phyloP scores from a whole-genome alignment of 2,329 filamentous ascomycete genomes.

The Cryoendolithus antarcticus region DNA sequence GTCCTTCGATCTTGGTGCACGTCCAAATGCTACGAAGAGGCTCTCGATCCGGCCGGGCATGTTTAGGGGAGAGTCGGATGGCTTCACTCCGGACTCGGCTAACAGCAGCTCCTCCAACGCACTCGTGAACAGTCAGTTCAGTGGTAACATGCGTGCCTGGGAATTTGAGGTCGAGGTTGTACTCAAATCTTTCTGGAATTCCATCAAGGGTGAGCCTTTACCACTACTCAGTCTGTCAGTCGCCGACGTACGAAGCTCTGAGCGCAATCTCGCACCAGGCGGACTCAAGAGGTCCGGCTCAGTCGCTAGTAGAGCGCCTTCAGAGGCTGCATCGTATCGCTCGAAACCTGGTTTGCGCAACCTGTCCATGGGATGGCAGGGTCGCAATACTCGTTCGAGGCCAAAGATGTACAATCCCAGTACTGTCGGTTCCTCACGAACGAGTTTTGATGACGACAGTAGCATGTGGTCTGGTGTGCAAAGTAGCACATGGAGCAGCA shows the following conservation, averaged over 20 bases:
- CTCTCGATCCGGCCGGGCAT: slow-evolving; percentile 31
- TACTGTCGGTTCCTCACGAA: slow-evolving; percentile 79
- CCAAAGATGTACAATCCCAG: slow-evolving; percentile 63
- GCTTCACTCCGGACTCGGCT: slow-evolving; percentile 23
- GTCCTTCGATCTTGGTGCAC: slow-evolving; percentile 19
- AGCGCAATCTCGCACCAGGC: slow-evolving; percentile 40
- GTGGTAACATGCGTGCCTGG: slow-evolving; percentile 67
- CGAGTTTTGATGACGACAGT: slow-evolving; percentile 81
- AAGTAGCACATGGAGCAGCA: slow-evolving; percentile 83
- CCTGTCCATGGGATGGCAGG: slow-evolving; percentile 58
- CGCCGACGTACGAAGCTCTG: slow-evolving; percentile 6
- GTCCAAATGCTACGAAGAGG: slow-evolving; percentile 24
- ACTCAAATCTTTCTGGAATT: slow-evolving; percentile 80
- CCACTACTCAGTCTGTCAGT: slow-evolving; percentile 51
- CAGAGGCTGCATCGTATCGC: slow-evolving; percentile 63
- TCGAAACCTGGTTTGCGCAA: slow-evolving; percentile 52
- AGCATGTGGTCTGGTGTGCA: slow-evolving; percentile 84
- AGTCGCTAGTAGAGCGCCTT: slow-evolving; percentile 83
- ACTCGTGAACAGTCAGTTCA: slow-evolving; percentile 65
- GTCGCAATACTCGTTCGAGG: slow-evolving; percentile 71
- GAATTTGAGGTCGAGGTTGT: slow-evolving; percentile 82
- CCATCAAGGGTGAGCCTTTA: slow-evolving; percentile 75
- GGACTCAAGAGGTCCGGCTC: slow-evolving; percentile 71
- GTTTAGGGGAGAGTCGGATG: slow-evolving; percentile 21
- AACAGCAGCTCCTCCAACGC: slow-evolving; percentile 48